Percentiles rank a stretch among this genome's conserved stretches.
Evolutionary conservation across 208 protist genomes (phyloP).

Genomic region (Trypanosoma boissoni): DNA sequence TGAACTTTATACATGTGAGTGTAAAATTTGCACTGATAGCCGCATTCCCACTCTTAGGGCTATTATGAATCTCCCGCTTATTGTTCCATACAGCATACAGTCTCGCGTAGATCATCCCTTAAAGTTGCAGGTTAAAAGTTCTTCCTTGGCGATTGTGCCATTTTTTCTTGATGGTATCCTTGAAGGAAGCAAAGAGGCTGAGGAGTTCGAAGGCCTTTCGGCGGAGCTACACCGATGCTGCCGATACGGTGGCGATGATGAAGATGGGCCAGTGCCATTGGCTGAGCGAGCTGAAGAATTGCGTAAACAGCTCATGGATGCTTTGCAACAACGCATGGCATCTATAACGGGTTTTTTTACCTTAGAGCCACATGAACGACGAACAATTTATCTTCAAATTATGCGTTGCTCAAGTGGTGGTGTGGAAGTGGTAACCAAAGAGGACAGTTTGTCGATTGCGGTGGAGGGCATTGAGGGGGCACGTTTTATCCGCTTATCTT

Average conservation of each 20-base stretch:
- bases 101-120: conserved; percentile 61
- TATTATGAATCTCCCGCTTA: conserved; percentile 67
- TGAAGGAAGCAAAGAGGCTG: neutral
- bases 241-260: conserved; percentile 39
- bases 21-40: conserved; percentile 14
- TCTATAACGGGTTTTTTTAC: conserved; percentile 29
- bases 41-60: conserved; percentile 32
- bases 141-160: conserved; percentile 61
- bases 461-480: conserved; percentile 67
- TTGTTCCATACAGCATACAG: conserved; percentile 66
- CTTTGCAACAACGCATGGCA: conserved; percentile 32
- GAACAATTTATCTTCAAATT: conserved; percentile 65
- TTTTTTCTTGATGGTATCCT: conserved; percentile 39
- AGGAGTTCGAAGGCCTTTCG: conserved; percentile 34
- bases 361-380: conserved; percentile 36
- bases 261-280: conserved; percentile 2
- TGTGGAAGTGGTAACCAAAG: conserved; percentile 67
- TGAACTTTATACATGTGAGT: conserved; percentile 79
- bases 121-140: conserved; percentile 46
- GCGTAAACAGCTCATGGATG: conserved; percentile 36
- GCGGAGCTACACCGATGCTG: conserved; percentile 48
- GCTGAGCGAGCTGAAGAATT: conserved; percentile 33
- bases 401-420: conserved; percentile 33
- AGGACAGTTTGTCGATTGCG: conserved; percentile 73
- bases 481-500: conserved; percentile 82